Conservation (phyloP, 2,329 filamentous ascomycete species). For the Huntiella omanensis region DNA sequence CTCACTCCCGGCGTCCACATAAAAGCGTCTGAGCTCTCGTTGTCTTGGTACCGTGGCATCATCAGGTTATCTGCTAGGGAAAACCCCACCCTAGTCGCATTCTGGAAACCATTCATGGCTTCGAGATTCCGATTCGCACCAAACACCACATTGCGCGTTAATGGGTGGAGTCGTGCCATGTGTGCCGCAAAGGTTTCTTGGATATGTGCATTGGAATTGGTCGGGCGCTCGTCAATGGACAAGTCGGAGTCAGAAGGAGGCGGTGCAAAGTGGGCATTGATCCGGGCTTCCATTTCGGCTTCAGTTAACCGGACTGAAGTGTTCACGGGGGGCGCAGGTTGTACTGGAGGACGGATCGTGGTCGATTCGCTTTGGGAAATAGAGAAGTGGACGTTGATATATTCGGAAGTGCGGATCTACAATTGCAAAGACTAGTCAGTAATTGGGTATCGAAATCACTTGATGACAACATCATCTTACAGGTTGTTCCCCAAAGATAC, state of each 20-base stretch:
- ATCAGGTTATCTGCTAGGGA: too few relatives aligned
- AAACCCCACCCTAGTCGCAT: too few relatives aligned
- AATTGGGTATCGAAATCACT: background rate
- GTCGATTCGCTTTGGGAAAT: slow-evolving; percentile 4
- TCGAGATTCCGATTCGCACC: too few relatives aligned
- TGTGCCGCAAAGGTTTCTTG: too few relatives aligned
- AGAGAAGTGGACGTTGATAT: slow-evolving; percentile 9
- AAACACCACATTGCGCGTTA: too few relatives aligned
- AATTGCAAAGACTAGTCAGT: background rate
- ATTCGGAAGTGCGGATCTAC: slow-evolving; percentile 8
- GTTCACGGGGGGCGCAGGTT: slow-evolving; percentile 3
- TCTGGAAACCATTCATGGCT: too few relatives aligned
- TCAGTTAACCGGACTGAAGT: slow-evolving; percentile 10
- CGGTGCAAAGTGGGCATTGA: slow-evolving; percentile 7
- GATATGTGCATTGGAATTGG: too few relatives aligned
- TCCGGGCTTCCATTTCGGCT: slow-evolving; percentile 10
- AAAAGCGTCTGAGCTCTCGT: too few relatives aligned
- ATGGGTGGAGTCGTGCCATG: too few relatives aligned
- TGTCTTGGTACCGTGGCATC: too few relatives aligned
- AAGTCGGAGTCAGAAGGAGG: background rate
- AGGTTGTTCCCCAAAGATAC: slow-evolving; percentile 36
- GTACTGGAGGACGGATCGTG: background rate
- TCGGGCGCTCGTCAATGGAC: background rate
- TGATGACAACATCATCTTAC: slow-evolving; percentile 20
- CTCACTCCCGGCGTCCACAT: too few relatives aligned